A percentile compares a stretch with the other conserved stretches of the same genome.
Evolutionary conservation across 805 yeast species (phyloP).

Genomic region (Lachancea cidri): DNA sequence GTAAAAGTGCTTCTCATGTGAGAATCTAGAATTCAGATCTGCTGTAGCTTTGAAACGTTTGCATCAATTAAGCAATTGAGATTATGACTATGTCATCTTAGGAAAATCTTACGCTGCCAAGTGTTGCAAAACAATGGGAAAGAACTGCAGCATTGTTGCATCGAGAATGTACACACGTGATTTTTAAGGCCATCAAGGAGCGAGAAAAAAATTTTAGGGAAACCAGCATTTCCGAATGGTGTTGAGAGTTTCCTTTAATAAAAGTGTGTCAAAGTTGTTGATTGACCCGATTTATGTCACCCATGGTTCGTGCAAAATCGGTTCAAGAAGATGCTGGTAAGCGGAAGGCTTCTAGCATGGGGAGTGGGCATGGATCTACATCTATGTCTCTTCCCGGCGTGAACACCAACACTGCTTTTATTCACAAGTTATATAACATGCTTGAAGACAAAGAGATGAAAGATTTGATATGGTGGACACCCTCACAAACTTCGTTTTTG

Average conservation of each 20-base stretch:
- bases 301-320: not conserved
- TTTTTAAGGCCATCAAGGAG: not conserved
- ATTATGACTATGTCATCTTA: no score
- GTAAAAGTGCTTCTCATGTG: no score
- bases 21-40: no score
- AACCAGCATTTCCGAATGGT: not conserved
- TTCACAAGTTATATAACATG: constrained; percentile 88
- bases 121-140: not conserved
- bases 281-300: not conserved
- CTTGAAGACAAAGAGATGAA: constrained; percentile 67
- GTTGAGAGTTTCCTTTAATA: not conserved
- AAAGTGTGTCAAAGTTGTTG: not conserved
- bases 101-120: not conserved
- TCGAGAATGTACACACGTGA: not conserved
- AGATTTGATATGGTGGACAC: constrained; percentile 85
- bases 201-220: constrained; percentile 1
- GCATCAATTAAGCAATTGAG: no score
- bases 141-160: not conserved
- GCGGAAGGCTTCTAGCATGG: not conserved
- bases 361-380: not conserved
- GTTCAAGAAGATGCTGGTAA: not conserved
- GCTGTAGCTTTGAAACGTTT: not conserved
- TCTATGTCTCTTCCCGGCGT: not conserved
- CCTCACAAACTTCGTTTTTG: constrained; percentile 63
- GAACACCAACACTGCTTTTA: constrained; percentile 39